A percentile compares a stretch with the other conserved stretches of the same genome.
Conservation (phyloP, 176 grass and related monocot genomes). For the barley (Hordeum vulgare) region MorexV3_pseudomolecules_assembly NC_058524.1:102225548-102226047, state of each 20-base stretch:
- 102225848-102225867: slow-evolving; percentile 65
- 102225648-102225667: slow-evolving; percentile 83
- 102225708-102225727: slow-evolving; percentile 42
- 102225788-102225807: neutral
- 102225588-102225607: slow-evolving; percentile 8
- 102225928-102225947: slow-evolving; percentile 73
- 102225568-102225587: neutral
- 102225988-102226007: neutral
- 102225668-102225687: slow-evolving; percentile 76
- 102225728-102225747: slow-evolving; percentile 52
- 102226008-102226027: neutral
- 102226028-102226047: neutral
- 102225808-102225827: neutral
- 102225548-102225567: neutral
- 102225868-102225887: slow-evolving; percentile 61
- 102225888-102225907: slow-evolving; percentile 40
- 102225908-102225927: slow-evolving; percentile 51
- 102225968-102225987: slow-evolving; percentile 76
- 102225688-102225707: slow-evolving; percentile 79
- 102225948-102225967: slow-evolving; percentile 66
- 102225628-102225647: slow-evolving; percentile 25
- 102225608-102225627: neutral
- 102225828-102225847: slow-evolving; percentile 60
- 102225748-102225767: slow-evolving; percentile 22
- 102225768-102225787: neutral